Evolutionary conservation across 2,329 filamentous ascomycete species (phyloP).

Genomic region (Chaetomium olivaceum): DNA sequence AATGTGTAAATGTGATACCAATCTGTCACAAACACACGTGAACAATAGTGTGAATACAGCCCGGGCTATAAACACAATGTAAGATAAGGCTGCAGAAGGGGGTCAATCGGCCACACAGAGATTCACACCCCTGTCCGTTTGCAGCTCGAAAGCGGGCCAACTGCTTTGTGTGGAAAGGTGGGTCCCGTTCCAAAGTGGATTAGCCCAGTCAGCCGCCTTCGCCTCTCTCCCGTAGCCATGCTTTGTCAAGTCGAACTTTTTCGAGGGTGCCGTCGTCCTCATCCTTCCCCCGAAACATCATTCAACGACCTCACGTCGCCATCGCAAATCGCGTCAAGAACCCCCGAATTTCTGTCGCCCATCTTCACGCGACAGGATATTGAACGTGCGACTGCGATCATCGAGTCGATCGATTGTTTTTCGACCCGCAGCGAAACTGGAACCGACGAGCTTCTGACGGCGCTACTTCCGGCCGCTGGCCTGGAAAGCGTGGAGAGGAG

Average conservation of each 20-base stretch:
- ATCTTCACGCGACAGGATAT: slow-evolving; percentile 39
- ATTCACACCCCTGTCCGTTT: neutral
- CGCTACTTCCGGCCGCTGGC: slow-evolving; percentile 45
- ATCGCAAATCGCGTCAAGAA: slow-evolving; percentile 56
- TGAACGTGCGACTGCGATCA: slow-evolving; percentile 43
- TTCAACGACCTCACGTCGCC: slow-evolving; percentile 45
- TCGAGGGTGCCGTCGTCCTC: slow-evolving; percentile 26
- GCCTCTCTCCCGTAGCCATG: slow-evolving; percentile 26
- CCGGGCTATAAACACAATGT: no score
- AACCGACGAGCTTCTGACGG: slow-evolving; percentile 37
- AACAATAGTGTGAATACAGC: neutral
- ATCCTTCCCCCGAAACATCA: slow-evolving; percentile 32
- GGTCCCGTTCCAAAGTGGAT: slow-evolving; percentile 24
- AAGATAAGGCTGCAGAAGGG: neutral
- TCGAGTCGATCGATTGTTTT: slow-evolving; percentile 38
- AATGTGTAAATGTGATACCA: neutral
- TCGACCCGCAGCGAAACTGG: slow-evolving; percentile 48
- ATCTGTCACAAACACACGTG: neutral
- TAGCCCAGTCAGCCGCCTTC: slow-evolving; percentile 22
- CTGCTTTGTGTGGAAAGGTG: slow-evolving; percentile 15
- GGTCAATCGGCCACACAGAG: neutral
- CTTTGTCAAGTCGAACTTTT: slow-evolving; percentile 35
- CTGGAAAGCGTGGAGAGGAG: slow-evolving; percentile 38
- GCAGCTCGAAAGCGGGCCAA: neutral
- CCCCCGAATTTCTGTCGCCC: slow-evolving; percentile 42